Evolutionary conservation across 1,284 basidiomycete species (phyloP), one percentile per base, ranked within the genome.

Genomic region (Puccinia coronata): DNA sequence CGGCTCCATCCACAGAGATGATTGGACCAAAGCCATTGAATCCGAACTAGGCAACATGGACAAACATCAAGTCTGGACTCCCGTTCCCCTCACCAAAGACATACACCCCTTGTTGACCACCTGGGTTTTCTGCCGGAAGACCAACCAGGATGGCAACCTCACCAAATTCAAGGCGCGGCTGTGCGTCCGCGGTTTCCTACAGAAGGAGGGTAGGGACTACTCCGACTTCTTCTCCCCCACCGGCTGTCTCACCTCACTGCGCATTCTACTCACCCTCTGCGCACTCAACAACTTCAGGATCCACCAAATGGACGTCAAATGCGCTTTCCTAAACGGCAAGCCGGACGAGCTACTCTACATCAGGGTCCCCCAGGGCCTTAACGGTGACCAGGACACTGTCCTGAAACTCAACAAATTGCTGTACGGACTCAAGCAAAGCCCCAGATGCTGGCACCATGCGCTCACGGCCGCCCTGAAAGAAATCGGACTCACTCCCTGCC

Each of bases 361-460:
- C 6, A 16, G n/a, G 6, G 51, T n/a, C 23, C 51, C 51, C 6
- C 51, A 20, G 6, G 51, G 51, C 14, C 51, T 53, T 9, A n/a
- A n/a, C 51, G 18, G 18, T 20, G 18, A n/a, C 5, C 51, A 11
- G 6, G 23, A 20, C 18, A 53, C 51, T n/a, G 18, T 55, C 31
- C 47, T 25, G 49, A 57, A 23, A n/a, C n/a, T n/a, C n/a, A n/a
- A n/a, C n/a, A n/a, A n/a, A n/a, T n/a, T n/a, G n/a, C n/a, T n/a
- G n/a, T 79, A 79, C 25, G 49, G 76, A 2, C 41, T 57, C 9
- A 79, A 71, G 25, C 63, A 70, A 53, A 67, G 59, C 49, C 76
- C 67, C 14, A 28, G 76, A 28, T 78, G 76, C 49, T 78, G 76
- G 76, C 39, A 79, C 65, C 53, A 59, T 39, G 72, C 53, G 5